Percentiles rank a stretch among this genome's conserved stretches.
Conservation (phyloP, 2,329 filamentous ascomycete genomes). For the Aspergillus tamarii region DNA sequence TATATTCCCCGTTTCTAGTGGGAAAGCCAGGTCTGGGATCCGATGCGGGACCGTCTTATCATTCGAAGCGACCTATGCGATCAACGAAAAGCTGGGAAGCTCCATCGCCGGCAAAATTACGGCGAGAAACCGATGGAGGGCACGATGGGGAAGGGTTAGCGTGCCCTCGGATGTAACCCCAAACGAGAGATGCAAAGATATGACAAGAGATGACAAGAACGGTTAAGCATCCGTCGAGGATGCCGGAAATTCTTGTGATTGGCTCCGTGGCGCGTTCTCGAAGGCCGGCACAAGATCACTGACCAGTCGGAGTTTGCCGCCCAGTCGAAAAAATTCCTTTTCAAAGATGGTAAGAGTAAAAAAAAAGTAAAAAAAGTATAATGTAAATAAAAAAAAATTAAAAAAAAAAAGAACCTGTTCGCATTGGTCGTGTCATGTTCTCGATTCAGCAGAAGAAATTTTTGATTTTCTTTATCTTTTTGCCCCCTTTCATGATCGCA, state of each 20-base stretch:
- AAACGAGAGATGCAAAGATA: constrained; percentile 15
- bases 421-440: background rate
- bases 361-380: background rate
- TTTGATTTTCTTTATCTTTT: background rate
- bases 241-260: constrained; percentile 11
- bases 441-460: background rate
- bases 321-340: background rate
- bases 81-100: constrained; percentile 18
- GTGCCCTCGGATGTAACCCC: constrained; percentile 36
- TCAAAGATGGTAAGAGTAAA: background rate
- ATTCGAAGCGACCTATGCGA: constrained; percentile 8
- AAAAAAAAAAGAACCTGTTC: background rate
- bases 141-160: constrained; percentile 8
- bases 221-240: constrained; percentile 26
- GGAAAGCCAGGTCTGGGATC: constrained; percentile 14
- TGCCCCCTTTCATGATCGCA: background rate
- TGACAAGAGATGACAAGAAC: constrained; percentile 24
- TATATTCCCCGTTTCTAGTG: constrained; percentile 30
- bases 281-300: constrained; percentile 8
- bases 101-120: constrained; percentile 24
- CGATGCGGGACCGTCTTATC: constrained; percentile 64
- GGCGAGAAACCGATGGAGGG: constrained; percentile 15
- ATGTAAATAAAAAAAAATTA: background rate
- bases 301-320: constrained; percentile 12
- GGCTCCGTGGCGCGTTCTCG: constrained; percentile 16